Evolutionary conservation across 208 protist species (phyloP).

Genomic region (Leishmania guyanensis): DNA sequence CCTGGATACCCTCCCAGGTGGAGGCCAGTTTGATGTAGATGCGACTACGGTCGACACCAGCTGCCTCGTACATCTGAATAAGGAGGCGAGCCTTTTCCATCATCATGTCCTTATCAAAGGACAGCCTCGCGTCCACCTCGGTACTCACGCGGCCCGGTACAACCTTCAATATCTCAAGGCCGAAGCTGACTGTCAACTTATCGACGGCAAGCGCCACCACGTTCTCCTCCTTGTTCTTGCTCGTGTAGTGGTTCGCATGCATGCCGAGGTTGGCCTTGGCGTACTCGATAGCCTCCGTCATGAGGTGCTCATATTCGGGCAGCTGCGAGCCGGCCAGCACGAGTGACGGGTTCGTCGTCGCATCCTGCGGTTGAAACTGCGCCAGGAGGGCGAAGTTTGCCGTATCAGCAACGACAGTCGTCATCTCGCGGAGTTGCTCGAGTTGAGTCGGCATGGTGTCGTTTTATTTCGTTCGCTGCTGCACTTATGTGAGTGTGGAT

Average conservation of each 20-base stretch:
- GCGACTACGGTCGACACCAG: constrained; percentile 89
- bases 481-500: background rate
- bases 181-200: constrained; percentile 96
- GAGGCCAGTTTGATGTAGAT: constrained; percentile 98
- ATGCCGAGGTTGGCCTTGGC: constrained; percentile 75
- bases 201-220: constrained; percentile 74
- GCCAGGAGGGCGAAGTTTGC: constrained; percentile 95
- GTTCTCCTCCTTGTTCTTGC: constrained; percentile 38
- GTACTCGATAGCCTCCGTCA: constrained; percentile 91
- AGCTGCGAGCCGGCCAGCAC: constrained; percentile 91
- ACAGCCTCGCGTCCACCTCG: constrained; percentile 97
- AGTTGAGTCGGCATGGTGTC: constrained; percentile 61
- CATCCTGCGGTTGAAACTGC: constrained; percentile 95
- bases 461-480: no score
- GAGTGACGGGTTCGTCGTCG: constrained; percentile 98
- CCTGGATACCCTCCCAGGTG: constrained; percentile 98
- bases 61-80: constrained; percentile 95
- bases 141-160: constrained; percentile 97
- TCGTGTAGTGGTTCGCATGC: constrained; percentile 45
- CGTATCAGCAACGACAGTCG: constrained; percentile 96
- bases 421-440: constrained; percentile 71
- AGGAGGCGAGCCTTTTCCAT: constrained; percentile 93
- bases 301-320: constrained; percentile 85
- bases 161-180: constrained; percentile 97
- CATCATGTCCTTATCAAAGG: constrained; percentile 94